Evolutionary conservation across 1,139 yeast genomes (phyloP).

Genomic region (Hemisphaericaspora xylanilytica): DNA sequence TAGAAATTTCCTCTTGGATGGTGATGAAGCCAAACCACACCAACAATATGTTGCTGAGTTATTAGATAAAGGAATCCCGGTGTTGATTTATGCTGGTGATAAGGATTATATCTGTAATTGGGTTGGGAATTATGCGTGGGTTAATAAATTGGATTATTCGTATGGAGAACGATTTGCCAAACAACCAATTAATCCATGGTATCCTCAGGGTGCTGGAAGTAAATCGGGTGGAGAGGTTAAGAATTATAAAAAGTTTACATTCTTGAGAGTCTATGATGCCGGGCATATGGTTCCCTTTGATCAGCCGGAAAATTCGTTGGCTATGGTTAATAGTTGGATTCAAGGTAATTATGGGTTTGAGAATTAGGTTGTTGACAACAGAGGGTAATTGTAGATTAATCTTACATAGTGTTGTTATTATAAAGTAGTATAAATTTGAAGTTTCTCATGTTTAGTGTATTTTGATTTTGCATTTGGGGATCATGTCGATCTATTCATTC

Average conservation of each 20-base stretch:
- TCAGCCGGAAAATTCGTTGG: conserved; percentile 45
- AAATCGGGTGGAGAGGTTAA: conserved; percentile 44
- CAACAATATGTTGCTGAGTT: conserved; percentile 63
- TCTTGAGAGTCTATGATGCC: conserved; percentile 46
- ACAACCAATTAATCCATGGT: conserved; percentile 42
- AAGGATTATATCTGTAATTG: conserved; percentile 84
- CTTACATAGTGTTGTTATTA: not conserved
- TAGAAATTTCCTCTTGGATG: conserved; percentile 61
- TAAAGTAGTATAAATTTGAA: too few relatives aligned
- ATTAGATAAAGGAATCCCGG: conserved; percentile 60
- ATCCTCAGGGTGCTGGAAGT: conserved; percentile 15
- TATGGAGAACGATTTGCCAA: conserved; percentile 50
- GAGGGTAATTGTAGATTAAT: too few relatives aligned
- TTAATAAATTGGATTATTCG: conserved; percentile 65
- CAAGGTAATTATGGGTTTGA: conserved; percentile 30
- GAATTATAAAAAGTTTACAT: conserved; percentile 44
- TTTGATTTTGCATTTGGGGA: too few relatives aligned
- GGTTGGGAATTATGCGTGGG: conserved; percentile 83
- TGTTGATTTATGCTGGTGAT: conserved; percentile 79
- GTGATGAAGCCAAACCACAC: conserved; percentile 86
- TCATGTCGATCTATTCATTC: too few relatives aligned
- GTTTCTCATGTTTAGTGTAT: too few relatives aligned
- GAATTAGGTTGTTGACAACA: too few relatives aligned
- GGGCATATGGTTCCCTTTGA: conserved; percentile 55
- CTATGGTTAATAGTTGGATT: conserved; percentile 48